Evolutionary conservation across 495 filamentous ascomycete genomes (phyloP), one percentile per base, ranked within the genome.

Genomic region (Cercophora newfieldiana): DNA sequence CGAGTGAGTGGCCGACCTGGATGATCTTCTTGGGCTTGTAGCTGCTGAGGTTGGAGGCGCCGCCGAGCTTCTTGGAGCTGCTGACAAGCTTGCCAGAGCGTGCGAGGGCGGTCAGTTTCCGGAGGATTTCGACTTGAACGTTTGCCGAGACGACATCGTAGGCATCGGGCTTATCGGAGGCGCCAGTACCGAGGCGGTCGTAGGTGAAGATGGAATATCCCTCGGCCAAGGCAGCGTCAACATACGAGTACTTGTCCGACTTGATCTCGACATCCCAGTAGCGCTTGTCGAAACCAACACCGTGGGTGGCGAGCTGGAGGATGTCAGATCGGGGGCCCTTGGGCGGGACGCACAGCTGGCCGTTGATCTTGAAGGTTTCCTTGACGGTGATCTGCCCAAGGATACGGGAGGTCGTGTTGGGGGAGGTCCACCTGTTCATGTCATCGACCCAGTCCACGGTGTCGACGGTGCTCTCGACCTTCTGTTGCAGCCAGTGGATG

Each of bases 261-360:
- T 53, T 63, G 47, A 63, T 19, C 60, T 63, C 60, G 48, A 25
- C 44, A 26, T 63, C 60, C 72, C 84, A 77, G 75, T 79, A 83
- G 18, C 80, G 69, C 61, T 80, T 84, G 61, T 85, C 83, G 63
- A 85, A 86, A 14, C 84, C 85, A 66, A 86, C 77, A 22, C 86
- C 86, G 65, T 88, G 86, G 1, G 84, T 85, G 14, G 87, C 70
- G 31, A 88, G 63, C 66, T 87, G 85, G 19, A 87, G 66, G 8
- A 68, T 78, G 30, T 77, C 51, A 24, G 60, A 59, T n/a, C 62
- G 75, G 24, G 64, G 68, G 19, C 65, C 71, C 26, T 61, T 74
- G 30, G 73, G 67, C 7, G 77, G 81, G 19, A 72, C 63, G 68
- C 80, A 83, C 55, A 78, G 79, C 57, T 73, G 69, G 25, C 80